Evolutionary conservation across 176 grass and related monocot species (phyloP).

Genomic region (Cenchrus americanus): DNA sequence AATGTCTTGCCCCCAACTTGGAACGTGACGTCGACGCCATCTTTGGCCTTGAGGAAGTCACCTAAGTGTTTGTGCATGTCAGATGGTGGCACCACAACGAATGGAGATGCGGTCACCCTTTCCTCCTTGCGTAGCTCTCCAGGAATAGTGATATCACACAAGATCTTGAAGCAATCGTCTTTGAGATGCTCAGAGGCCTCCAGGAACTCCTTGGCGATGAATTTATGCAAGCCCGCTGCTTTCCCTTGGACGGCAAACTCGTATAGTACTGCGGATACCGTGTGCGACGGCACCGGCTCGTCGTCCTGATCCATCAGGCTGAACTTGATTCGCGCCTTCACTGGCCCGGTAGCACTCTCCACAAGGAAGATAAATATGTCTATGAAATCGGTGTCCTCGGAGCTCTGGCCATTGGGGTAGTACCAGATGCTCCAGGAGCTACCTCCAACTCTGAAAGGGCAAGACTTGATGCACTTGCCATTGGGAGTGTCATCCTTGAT

Average conservation of each 20-base stretch:
- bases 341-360: neutral
- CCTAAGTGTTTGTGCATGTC: conserved; percentile 26
- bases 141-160: neutral
- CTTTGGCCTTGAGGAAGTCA: neutral
- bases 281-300: neutral
- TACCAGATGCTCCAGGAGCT: neutral
- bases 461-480: neutral
- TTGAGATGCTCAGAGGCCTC: neutral
- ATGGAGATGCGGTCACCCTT: neutral
- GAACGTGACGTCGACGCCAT: conserved; percentile 41
- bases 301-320: neutral
- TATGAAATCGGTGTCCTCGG: no score
- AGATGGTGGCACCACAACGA: neutral
- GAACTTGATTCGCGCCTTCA: neutral
- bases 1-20: conserved; percentile 16
- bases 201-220: neutral
- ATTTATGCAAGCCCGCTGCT: no score
- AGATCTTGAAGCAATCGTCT: neutral
- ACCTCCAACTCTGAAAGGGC: neutral
- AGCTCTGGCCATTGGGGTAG: neutral
- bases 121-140: neutral
- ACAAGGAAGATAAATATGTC: neutral
- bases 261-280: no score
- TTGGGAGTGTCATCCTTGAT: no score
- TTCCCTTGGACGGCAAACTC: neutral